Evolutionary conservation across 176 grass and related monocot genomes (phyloP).

Genomic region (Carex pumila): DNA sequence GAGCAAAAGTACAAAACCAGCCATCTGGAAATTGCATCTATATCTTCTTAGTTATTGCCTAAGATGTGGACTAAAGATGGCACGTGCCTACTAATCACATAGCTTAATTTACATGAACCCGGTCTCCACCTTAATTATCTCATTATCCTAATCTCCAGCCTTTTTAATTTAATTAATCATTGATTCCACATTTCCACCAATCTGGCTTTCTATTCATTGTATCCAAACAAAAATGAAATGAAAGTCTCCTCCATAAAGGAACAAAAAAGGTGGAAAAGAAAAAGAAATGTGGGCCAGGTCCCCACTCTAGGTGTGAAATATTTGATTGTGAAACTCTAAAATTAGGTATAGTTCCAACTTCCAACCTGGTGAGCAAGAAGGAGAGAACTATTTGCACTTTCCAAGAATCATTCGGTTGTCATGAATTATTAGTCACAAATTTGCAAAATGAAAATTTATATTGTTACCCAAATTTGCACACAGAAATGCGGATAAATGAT

Average conservation of each 20-base stretch:
- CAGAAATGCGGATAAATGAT: too few species aligned
- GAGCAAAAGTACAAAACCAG: too few species aligned
- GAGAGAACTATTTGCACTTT: background rate
- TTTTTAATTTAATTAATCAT: background rate
- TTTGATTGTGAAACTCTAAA: background rate
- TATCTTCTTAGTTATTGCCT: too few species aligned
- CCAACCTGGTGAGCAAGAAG: background rate
- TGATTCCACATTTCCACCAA: background rate
- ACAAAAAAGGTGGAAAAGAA: background rate
- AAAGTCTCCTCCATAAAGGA: background rate
- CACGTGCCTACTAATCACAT: background rate
- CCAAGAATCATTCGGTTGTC: background rate
- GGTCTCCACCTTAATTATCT: background rate
- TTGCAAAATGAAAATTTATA: too few species aligned
- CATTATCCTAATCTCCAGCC: background rate
- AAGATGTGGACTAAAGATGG: background rate
- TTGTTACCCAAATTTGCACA: too few species aligned
- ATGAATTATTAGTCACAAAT: too few species aligned
- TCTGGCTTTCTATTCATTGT: background rate
- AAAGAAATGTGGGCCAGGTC: background rate
- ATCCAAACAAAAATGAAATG: background rate
- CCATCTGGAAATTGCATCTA: too few species aligned
- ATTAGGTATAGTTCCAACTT: background rate
- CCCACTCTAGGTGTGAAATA: background rate
- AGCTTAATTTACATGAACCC: conserved; percentile 5